Base-by-base conservation (phyloP, 1,139 yeast species). In the Taphrina wiesneri region DNA sequence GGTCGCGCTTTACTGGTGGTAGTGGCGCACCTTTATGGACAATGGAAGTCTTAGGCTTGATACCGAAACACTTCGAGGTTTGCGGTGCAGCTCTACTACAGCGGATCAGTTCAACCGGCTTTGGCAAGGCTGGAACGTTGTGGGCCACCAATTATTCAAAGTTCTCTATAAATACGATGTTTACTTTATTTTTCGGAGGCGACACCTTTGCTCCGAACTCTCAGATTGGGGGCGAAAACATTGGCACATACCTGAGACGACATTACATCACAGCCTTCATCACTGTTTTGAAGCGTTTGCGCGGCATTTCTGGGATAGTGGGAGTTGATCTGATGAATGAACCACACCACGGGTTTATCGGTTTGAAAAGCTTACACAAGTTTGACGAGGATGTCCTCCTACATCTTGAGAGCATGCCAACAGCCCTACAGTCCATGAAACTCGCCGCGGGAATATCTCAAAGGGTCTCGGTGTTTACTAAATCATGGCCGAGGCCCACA, bases 11-110 rank as follows among this genome's bases (percentile, higher is more conserved):
- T 74, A 80, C 86, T 19, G 97, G 98, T n/a, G 98, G 98, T 0
- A 86, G 91, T 67, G 98, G 98, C 21, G 96, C 97, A 3, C 97
- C 98, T 0, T 72, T 90, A 76, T 92, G 98, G 98, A 91, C 97
- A 0, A 76, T 90, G 11, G 87, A 89, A 72, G 93, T 96, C n/a
- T 96, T 93, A 1, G 97, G 97, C 0, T 78, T 92, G 64, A 85
- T 92, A 64, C 97, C 97, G 0, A 78, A 75, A 28, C 77, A 83
- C n/a, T 88, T 92, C 72, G 76, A 81, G 0, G 78, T 70, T 0
- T 87, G 92, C 1, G 88, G 86, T 69, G 95, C 96, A 0, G 91
- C 96, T 0, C 77, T 89, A 13, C 72, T 89, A 19, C 95, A 89
- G 71, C 85, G 86, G 70, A 67, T 70, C 25, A 81, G 77, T 70